Conservation (phyloP, 164 flowering plant genomes). For the Vitis labrusca region DNA sequence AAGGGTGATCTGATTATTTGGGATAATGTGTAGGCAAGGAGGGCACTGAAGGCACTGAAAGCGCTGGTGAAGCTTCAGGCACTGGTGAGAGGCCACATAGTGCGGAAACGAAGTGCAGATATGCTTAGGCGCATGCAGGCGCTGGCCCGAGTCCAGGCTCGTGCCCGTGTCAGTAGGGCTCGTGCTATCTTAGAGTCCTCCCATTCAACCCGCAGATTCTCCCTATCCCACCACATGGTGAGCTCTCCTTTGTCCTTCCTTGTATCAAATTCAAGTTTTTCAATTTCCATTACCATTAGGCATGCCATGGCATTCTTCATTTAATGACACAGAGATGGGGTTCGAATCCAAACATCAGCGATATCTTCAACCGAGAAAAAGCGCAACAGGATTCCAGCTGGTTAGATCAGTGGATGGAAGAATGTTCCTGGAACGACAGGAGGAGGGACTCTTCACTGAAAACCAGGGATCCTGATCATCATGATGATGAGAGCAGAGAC, state of each 20-base stretch:
- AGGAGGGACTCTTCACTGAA: slow-evolving; percentile 17
- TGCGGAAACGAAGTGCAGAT: slow-evolving; percentile 72
- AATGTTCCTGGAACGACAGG: slow-evolving; percentile 24
- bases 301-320: not conserved
- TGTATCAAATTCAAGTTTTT: no score
- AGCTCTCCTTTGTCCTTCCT: slow-evolving; percentile 5
- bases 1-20: not conserved
- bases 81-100: slow-evolving; percentile 83
- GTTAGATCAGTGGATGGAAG: slow-evolving; percentile 61
- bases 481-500: slow-evolving; percentile 48
- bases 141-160: slow-evolving; percentile 74
- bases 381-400: slow-evolving; percentile 30
- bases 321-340: slow-evolving; percentile 41
- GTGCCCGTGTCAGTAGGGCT: slow-evolving; percentile 63
- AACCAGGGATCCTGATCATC: slow-evolving; percentile 20
- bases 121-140: slow-evolving; percentile 84
- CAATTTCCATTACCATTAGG: not conserved
- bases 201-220: slow-evolving; percentile 26
- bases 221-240: slow-evolving; percentile 32
- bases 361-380: slow-evolving; percentile 19
- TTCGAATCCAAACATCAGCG: slow-evolving; percentile 38
- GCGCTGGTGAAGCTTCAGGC: slow-evolving; percentile 94
- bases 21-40: slow-evolving; percentile 64
- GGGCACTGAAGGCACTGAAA: slow-evolving; percentile 83
- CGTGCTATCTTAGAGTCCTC: slow-evolving; percentile 27